These are phyloP conservation scores for Selaginella moellendorffii DNA, from an alignment of 75 land plant genomes.

Conservation along the genomic window DNA sequence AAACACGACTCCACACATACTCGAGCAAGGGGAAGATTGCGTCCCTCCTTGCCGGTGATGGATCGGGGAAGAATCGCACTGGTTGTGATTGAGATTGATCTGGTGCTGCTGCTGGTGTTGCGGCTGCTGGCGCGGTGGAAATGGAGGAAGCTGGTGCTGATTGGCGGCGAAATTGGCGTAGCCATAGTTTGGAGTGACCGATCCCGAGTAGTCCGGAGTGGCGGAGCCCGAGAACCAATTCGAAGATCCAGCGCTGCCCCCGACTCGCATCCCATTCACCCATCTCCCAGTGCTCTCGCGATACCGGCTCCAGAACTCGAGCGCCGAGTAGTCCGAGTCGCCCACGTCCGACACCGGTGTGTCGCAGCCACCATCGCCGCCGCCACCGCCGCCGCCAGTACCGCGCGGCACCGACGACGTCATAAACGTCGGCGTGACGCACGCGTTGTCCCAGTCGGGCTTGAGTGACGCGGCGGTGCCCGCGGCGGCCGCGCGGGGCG, in stretches of 20 bases:
- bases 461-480: slow-evolving; percentile 12
- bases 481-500: not conserved
- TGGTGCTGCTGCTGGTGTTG: no score
- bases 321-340: not conserved
- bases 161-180: no score
- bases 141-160: no score
- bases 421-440: no score
- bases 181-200: not conserved
- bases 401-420: not conserved
- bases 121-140: no score
- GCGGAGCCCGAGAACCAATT: not conserved
- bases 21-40: no score
- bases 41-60: no score
- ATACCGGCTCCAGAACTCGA: not conserved
- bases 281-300: not conserved
- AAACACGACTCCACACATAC: no score
- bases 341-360: not conserved
- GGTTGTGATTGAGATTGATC: no score
- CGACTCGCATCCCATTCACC: not conserved
- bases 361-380: not conserved
- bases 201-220: not conserved
- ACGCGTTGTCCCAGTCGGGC: slow-evolving; percentile 41
- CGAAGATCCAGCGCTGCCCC: not conserved
- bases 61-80: no score
- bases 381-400: not conserved